phyloP scores from a whole-genome alignment of 768 basidiomycete genomes.

The Mycena galopus region DNA sequence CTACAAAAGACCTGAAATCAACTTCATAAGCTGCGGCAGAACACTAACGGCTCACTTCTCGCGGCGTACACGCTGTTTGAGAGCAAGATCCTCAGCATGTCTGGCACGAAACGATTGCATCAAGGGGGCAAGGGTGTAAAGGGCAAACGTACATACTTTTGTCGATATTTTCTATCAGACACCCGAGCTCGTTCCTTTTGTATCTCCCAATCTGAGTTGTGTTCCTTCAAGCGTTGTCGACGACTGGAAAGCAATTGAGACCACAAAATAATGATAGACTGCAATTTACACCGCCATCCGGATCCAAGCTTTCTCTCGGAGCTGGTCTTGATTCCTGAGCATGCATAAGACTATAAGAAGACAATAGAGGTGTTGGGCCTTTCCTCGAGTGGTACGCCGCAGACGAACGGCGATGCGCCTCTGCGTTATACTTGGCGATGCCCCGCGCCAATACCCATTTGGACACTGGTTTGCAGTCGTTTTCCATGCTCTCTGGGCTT shows the following conservation, averaged over 20 bases:
- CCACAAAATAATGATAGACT: too few relatives aligned
- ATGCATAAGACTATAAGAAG: background rate
- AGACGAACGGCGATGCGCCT: too few relatives aligned
- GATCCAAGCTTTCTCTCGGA: too few relatives aligned
- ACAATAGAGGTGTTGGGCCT: too few relatives aligned
- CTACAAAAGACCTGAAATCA: background rate
- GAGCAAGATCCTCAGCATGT: background rate
- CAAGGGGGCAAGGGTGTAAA: background rate
- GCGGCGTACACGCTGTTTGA: background rate
- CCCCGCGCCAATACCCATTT: too few relatives aligned
- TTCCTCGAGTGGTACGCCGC: too few relatives aligned
- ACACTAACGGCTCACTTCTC: background rate
- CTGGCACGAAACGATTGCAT: background rate
- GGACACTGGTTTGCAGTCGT: background rate
- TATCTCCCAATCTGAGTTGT: background rate
- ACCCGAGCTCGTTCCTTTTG: background rate
- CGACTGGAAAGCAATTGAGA: background rate
- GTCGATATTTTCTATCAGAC: background rate
- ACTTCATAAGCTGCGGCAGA: background rate
- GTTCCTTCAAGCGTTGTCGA: background rate
- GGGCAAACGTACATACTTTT: background rate
- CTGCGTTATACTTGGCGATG: too few relatives aligned
- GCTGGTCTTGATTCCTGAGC: background rate
- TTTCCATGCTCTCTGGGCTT: background rate
- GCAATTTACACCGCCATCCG: too few relatives aligned